phyloP scores from a whole-genome alignment of 805 yeast species.

The Grigorovia transvaalensis region DNA sequence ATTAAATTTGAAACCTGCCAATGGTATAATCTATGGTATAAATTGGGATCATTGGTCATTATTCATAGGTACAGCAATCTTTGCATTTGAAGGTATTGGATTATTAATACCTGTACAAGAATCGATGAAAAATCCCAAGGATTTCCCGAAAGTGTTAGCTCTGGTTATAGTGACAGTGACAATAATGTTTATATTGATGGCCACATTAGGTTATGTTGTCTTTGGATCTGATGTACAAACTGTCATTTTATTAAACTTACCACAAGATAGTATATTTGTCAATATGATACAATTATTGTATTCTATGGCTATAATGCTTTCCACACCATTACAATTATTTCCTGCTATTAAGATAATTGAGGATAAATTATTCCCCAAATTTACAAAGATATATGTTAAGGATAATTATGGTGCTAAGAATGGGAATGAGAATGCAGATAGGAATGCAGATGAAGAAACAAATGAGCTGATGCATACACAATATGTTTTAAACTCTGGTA shows the following conservation, averaged over 20 bases:
- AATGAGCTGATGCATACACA: neutral
- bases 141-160: slow-evolving; percentile 56
- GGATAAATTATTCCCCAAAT: slow-evolving; percentile 43
- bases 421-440: neutral
- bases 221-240: slow-evolving; percentile 57
- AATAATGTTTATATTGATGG: slow-evolving; percentile 49
- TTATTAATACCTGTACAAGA: slow-evolving; percentile 73
- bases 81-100: slow-evolving; percentile 85
- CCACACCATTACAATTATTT: slow-evolving; percentile 72
- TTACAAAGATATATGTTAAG: slow-evolving; percentile 15
- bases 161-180: slow-evolving; percentile 57
- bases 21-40: slow-evolving; percentile 40
- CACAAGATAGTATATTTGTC: slow-evolving; percentile 53
- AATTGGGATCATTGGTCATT: slow-evolving; percentile 54
- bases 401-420: slow-evolving; percentile 7
- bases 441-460: neutral
- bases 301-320: slow-evolving; percentile 61
- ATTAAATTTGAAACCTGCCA: slow-evolving; percentile 36
- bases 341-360: slow-evolving; percentile 73
- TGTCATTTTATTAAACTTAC: slow-evolving; percentile 61
- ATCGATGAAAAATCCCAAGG: slow-evolving; percentile 66
- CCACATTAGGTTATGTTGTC: slow-evolving; percentile 58
- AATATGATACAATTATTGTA: slow-evolving; percentile 60
- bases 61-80: slow-evolving; percentile 74
- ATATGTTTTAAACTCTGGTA: slow-evolving; percentile 40